Conservation (phyloP, 768 basidiomycete species). For the Nidularia sp. region DNA sequence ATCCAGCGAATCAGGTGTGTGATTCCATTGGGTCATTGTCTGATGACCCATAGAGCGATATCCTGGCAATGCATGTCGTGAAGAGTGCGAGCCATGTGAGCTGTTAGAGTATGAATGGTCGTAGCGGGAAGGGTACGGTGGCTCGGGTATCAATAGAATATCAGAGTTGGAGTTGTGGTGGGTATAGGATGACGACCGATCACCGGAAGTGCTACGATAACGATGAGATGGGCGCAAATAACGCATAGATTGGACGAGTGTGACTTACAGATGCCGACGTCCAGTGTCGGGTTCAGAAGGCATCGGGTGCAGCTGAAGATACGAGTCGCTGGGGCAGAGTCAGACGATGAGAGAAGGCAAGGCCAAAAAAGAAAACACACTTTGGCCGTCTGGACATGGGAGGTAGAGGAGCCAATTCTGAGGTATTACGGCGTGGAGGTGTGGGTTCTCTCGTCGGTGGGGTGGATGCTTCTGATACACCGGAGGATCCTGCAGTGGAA, state of each 20-base stretch:
- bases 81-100: constrained; percentile 22
- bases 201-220: constrained; percentile 15
- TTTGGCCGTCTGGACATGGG: constrained; percentile 32
- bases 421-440: constrained; percentile 50
- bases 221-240: constrained; percentile 2
- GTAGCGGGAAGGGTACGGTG: constrained; percentile 48
- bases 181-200: constrained; percentile 41
- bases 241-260: constrained; percentile 2
- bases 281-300: constrained; percentile 36
- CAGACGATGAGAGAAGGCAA: constrained; percentile 9
- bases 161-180: constrained; percentile 35
- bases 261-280: constrained; percentile 45
- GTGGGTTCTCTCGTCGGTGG: constrained; percentile 67
- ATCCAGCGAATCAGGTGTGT: constrained; percentile 54
- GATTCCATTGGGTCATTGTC: constrained; percentile 49
- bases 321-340: constrained; percentile 35
- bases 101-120: constrained; percentile 42
- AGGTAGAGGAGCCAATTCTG: constrained; percentile 36
- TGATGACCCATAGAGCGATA: constrained; percentile 52
- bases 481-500: constrained; percentile 74
- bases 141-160: constrained; percentile 57
- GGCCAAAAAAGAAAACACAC: constrained; percentile 21
- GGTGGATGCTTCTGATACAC: constrained; percentile 66
- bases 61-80: constrained; percentile 36
- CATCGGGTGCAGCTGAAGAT: constrained; percentile 38